phyloP scores from a whole-genome alignment of 306 rosid species.

The cucumber (Cucumis sativus) region Cucumber_9930_V3 NC_026655.2:28290001-28290500 shows the following conservation, averaged over 20 bases:
- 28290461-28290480: neutral
- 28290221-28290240: constrained; percentile 57
- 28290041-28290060: constrained; percentile 68
- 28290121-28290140: constrained; percentile 62
- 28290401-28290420: constrained; percentile 99
- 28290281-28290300: constrained; percentile 96
- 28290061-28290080: constrained; percentile 72
- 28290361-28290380: constrained; percentile 60
- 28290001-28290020: constrained; percentile 98
- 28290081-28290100: constrained; percentile 88
- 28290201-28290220: constrained; percentile 8
- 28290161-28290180: neutral
- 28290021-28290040: constrained; percentile 64
- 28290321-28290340: constrained; percentile 82
- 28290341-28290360: constrained; percentile 84
- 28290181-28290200: neutral
- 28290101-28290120: constrained; percentile 85
- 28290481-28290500: neutral
- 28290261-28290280: constrained; percentile 91
- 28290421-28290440: constrained; percentile 85
- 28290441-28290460: constrained; percentile 16
- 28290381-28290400: constrained; percentile 85
- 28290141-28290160: neutral
- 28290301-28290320: constrained; percentile 86
- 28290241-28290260: constrained; percentile 72